Evolutionary conservation across 2,329 filamentous ascomycete genomes (phyloP).

Genomic region (Xylariaceae sp.): DNA sequence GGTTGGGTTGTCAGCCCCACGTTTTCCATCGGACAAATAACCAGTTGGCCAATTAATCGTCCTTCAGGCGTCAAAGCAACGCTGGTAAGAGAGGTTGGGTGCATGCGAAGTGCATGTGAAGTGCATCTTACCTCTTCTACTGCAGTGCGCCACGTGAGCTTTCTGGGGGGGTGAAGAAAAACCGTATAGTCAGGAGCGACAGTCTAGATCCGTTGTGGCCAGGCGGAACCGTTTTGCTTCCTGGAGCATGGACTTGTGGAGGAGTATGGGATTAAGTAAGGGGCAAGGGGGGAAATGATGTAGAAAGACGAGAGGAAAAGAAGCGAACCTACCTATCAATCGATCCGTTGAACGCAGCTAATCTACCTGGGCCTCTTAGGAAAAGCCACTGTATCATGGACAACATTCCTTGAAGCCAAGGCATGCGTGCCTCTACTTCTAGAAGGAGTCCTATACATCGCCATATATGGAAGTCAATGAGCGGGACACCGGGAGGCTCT

Average conservation of each 20-base stretch:
- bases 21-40: conserved; percentile 38
- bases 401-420: conserved; percentile 75
- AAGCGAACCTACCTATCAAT: conserved; percentile 97
- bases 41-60: conserved; percentile 39
- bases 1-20: conserved; percentile 33
- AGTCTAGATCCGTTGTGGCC: too few species aligned
- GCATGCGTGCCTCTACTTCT: conserved; percentile 76
- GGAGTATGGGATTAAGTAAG: too few species aligned
- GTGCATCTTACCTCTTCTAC: too few species aligned
- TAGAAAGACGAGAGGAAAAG: too few species aligned
- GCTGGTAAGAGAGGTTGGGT: conserved; percentile 8
- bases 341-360: conserved; percentile 69
- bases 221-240: too few species aligned
- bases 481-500: conserved; percentile 47
- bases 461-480: conserved; percentile 75
- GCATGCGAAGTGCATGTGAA: background rate
- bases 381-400: conserved; percentile 71
- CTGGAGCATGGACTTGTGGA: too few species aligned
- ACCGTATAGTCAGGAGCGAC: conserved; percentile 13
- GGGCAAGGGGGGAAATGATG: too few species aligned
- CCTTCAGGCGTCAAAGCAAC: conserved; percentile 16
- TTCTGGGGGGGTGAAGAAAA: conserved; percentile 3
- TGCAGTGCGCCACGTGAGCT: background rate
- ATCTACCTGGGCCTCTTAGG: conserved; percentile 65
- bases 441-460: conserved; percentile 65